Evolutionary conservation across 129 eudicot genomes (phyloP).

Genomic region (Centaurea solstitialis): DNA sequence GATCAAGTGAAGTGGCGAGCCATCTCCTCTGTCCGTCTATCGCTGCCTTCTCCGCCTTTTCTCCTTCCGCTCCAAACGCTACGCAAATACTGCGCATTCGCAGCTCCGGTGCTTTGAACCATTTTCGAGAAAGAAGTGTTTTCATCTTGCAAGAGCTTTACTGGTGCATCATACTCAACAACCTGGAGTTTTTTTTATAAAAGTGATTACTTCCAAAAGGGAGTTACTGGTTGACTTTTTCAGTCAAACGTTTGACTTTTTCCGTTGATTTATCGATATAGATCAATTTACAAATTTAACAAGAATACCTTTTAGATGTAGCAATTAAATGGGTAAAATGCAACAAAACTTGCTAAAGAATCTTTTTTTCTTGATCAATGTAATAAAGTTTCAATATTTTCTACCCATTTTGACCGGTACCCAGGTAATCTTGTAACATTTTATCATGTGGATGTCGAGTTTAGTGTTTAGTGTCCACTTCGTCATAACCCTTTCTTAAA

Average conservation of each 20-base stretch:
- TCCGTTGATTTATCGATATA: background rate
- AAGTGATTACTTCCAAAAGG: background rate
- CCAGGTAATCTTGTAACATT: background rate
- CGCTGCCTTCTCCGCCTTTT: conserved; percentile 36
- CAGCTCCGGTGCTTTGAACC: conserved; percentile 95
- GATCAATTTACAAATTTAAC: background rate
- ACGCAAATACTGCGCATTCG: conserved; percentile 85
- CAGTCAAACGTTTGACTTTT: background rate
- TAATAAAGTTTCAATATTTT: background rate
- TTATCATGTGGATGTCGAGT: background rate
- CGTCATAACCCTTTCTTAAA: background rate
- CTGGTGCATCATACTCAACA: conserved; percentile 79
- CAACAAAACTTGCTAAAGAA: background rate
- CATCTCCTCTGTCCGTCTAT: conserved; percentile 59
- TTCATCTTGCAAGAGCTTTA: conserved; percentile 54
- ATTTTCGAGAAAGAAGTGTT: conserved; percentile 76
- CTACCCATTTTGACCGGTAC: background rate
- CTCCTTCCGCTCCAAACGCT: conserved; percentile 48
- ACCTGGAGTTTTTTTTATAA: conserved; percentile 64
- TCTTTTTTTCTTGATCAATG: background rate
- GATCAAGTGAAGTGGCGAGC: conserved; percentile 74
- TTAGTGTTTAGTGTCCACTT: background rate
- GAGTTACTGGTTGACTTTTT: background rate
- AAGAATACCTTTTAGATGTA: background rate
- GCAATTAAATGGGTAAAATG: background rate